Percentiles rank a stretch among this genome's conserved stretches.
Conservation (phyloP, 768 basidiomycete genomes). For the Exidia glandulosa region DNA sequence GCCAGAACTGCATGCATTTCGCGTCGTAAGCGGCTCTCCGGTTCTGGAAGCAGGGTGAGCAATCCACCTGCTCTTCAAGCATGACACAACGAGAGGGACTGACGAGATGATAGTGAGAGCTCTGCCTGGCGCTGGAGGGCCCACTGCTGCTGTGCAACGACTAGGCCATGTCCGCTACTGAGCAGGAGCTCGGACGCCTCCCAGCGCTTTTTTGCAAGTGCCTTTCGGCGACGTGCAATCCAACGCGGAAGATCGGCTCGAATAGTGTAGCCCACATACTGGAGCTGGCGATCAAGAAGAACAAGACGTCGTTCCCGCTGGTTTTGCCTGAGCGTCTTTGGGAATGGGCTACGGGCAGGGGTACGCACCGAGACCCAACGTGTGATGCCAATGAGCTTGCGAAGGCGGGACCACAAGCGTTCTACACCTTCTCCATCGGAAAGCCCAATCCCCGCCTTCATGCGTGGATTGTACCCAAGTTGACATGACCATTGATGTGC, state of each 20-base stretch:
- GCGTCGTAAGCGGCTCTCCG: constrained; percentile 16
- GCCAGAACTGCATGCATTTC: constrained; percentile 21
- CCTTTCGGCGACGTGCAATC: constrained; percentile 14
- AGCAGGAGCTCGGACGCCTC: too few relatives aligned
- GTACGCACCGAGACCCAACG: background rate
- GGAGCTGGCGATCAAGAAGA: constrained; percentile 23
- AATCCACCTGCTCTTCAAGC: background rate
- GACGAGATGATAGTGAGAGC: too few relatives aligned
- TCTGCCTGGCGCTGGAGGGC: too few relatives aligned
- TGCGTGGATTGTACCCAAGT: background rate
- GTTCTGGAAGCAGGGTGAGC: constrained; percentile 1
- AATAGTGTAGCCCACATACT: constrained; percentile 15
- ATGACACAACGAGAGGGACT: too few relatives aligned
- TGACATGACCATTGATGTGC: constrained; percentile 1
- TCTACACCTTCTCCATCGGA: background rate
- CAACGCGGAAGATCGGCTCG: constrained; percentile 22
- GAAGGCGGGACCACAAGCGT: background rate
- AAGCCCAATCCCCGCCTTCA: background rate
- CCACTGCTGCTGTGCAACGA: too few relatives aligned
- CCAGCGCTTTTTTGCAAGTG: constrained; percentile 12
- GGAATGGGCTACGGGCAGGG: background rate
- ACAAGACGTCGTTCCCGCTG: constrained; percentile 20
- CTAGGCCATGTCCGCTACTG: too few relatives aligned
- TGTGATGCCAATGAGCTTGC: background rate
- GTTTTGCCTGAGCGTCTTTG: background rate